Evolutionary conservation across 257 asterid genomes (phyloP), one percentile per base, ranked within the genome.

Genomic region (Leonotis leonurus): DNA sequence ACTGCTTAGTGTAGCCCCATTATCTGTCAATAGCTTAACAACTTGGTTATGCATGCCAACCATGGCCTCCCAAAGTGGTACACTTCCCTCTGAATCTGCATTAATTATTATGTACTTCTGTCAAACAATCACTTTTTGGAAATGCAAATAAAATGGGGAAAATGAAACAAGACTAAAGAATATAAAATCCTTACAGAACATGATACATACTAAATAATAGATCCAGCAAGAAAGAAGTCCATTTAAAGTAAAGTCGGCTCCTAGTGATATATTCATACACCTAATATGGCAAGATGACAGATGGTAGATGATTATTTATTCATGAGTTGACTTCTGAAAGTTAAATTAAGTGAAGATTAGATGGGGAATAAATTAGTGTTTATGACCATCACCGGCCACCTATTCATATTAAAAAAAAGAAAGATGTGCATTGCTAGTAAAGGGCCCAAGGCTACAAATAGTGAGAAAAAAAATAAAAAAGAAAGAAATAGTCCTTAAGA

Each of bases 31-130:
- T 14, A 80, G 74, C 70, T 65, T 75, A 12, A 75, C 27, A 4
- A 77, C 84, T 2, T 70, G 30, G 50, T 56, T 54, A 62, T 83
- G 86, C 58, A 22, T 50, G 53, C 75, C 77, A 37, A 77, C 22
- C 66, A 83, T 80, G 45, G 89, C 86, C 52, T 83, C 89, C 89
- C 89, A 83, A n/a, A 83, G 68, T 20, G 86, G 89, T 13, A 83
- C 79, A 53, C 68, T 80, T 65, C 89, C 89, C 58, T 80, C 80
- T 2, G 77, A 65, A 77, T 83, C 84, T 83, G 80, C 56, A 66
- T 29, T 17, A 25, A 49, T 1, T 32, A 27, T 60, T 32, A 26
- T 17, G 40, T 10, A 3, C n/a, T 14, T 73, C 56, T 48, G 40
- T 39, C 7, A 35, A 72, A 39, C 63, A 10, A 18, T n/a, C n/a